Evolutionary conservation across 2,329 filamentous ascomycete genomes (phyloP).

Genomic region (Fusarium torreyae): DNA sequence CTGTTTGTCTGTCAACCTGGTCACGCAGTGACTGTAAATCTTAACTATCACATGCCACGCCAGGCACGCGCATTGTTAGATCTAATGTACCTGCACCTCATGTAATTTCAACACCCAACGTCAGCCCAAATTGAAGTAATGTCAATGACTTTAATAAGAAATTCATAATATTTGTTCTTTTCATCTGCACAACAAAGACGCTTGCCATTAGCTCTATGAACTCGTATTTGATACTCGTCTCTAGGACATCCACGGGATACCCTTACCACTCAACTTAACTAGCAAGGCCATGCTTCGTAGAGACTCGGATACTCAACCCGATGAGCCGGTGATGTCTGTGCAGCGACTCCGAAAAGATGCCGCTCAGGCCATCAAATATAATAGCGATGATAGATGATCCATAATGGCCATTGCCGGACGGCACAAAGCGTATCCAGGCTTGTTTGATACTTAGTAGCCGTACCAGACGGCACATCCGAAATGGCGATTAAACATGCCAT

Average conservation of each 20-base stretch:
- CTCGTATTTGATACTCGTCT: not conserved
- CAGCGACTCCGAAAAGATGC: constrained; percentile 23
- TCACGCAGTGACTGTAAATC: constrained; percentile 1
- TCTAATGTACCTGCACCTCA: not conserved
- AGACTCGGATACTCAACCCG: constrained; percentile 27
- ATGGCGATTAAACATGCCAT: constrained; percentile 18
- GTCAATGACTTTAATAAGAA: not conserved
- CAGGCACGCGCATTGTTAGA: constrained; percentile 13
- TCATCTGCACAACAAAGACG: not conserved
- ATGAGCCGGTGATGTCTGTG: constrained; percentile 32
- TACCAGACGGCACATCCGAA: constrained; percentile 7
- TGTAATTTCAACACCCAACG: constrained; percentile 18
- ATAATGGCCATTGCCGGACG: not conserved
- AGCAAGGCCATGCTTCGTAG: constrained; percentile 9
- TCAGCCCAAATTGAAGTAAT: not conserved
- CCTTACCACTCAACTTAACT: constrained; percentile 10
- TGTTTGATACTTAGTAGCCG: not conserved
- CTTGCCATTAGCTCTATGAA: not conserved
- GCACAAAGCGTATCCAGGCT: constrained; percentile 1
- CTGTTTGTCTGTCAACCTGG: not conserved
- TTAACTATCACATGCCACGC: constrained; percentile 25
- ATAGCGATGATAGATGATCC: not conserved
- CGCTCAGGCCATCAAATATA: constrained; percentile 14
- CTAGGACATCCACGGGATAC: constrained; percentile 1
- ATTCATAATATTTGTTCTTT: not conserved